Percentiles rank a stretch among this genome's conserved stretches.
Evolutionary conservation across 2,329 filamentous ascomycete genomes (phyloP).

Genomic region (Dryadomyces quercus-mongolicae): DNA sequence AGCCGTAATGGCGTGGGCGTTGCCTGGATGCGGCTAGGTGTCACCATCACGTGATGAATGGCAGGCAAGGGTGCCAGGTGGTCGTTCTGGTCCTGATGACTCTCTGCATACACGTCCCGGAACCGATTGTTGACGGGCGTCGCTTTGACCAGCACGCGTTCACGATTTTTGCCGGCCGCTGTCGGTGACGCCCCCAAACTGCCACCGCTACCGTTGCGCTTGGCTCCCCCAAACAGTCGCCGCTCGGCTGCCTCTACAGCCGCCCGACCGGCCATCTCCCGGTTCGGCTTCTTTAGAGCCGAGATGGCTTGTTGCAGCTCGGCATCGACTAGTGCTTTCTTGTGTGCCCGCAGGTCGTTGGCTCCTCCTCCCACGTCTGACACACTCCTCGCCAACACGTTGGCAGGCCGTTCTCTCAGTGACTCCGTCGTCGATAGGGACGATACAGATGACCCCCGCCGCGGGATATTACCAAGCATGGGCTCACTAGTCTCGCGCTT

Average conservation of each 20-base stretch:
- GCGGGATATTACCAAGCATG: slow-evolving; percentile 10
- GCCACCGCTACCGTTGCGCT: slow-evolving; percentile 21
- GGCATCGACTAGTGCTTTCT: slow-evolving; percentile 54
- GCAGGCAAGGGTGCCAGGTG: slow-evolving; percentile 13
- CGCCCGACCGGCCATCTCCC: slow-evolving; percentile 54
- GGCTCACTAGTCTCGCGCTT: slow-evolving; percentile 59
- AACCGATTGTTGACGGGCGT: slow-evolving; percentile 44
- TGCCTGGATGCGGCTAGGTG: slow-evolving; percentile 13
- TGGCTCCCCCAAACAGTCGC: slow-evolving; percentile 35
- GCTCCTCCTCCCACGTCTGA: slow-evolving; percentile 1
- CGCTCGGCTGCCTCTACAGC: slow-evolving; percentile 56
- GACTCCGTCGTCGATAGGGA: slow-evolving; percentile 10
- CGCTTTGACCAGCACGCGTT: slow-evolving; percentile 40
- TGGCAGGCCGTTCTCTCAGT: slow-evolving; percentile 31
- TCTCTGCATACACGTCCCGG: slow-evolving; percentile 30
- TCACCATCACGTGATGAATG: slow-evolving; percentile 8
- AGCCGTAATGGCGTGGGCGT: slow-evolving; percentile 13
- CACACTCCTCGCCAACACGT: slow-evolving; percentile 24
- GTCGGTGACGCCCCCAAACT: not conserved
- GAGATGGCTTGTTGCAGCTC: slow-evolving; percentile 65
- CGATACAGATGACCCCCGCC: not conserved
- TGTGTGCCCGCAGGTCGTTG: slow-evolving; percentile 45
- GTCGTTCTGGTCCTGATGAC: not conserved
- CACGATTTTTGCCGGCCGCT: slow-evolving; percentile 1
- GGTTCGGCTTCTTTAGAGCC: slow-evolving; percentile 63